Conservation (phyloP, 495 filamentous ascomycete species). For the Neurospora tetrasperma region DNA sequence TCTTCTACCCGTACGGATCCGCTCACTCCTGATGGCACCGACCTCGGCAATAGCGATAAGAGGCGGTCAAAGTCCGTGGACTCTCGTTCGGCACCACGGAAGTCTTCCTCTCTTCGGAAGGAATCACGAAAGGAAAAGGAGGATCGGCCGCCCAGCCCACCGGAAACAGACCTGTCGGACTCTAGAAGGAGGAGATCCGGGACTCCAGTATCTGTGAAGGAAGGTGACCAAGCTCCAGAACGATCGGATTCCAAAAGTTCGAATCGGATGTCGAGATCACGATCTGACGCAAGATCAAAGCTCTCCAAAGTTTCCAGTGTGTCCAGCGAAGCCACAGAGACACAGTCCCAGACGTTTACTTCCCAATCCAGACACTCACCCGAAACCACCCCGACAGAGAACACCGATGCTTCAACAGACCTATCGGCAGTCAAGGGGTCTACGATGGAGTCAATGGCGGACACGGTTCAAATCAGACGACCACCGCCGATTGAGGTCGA, state of each 20-base stretch:
- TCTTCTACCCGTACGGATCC: constrained; percentile 37
- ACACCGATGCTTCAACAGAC: neutral
- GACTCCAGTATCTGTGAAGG: constrained; percentile 23
- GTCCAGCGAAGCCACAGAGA: constrained; percentile 35
- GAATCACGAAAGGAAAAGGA: constrained; percentile 30
- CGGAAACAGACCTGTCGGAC: constrained; percentile 44
- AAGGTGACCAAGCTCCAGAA: constrained; percentile 21
- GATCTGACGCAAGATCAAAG: constrained; percentile 35
- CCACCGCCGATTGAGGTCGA: constrained; percentile 26
- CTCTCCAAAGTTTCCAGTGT: constrained; percentile 34
- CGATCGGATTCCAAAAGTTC: constrained; percentile 28
- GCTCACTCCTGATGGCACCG: constrained; percentile 71
- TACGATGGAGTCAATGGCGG: constrained; percentile 12
- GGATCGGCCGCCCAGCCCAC: constrained; percentile 42
- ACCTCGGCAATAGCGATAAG: constrained; percentile 48
- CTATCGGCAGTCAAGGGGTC: constrained; percentile 4
- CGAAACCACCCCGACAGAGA: neutral
- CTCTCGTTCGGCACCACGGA: constrained; percentile 12
- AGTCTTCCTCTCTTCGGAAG: constrained; percentile 22
- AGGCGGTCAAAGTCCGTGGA: constrained; percentile 31
- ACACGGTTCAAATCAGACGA: neutral
- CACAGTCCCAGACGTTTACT: constrained; percentile 6
- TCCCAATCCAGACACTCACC: neutral
- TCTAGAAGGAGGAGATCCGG: constrained; percentile 30
- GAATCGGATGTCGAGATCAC: constrained; percentile 30